Evolutionary conservation across 495 filamentous ascomycete genomes (phyloP).

Genomic region (Penicillium tannophilum): DNA sequence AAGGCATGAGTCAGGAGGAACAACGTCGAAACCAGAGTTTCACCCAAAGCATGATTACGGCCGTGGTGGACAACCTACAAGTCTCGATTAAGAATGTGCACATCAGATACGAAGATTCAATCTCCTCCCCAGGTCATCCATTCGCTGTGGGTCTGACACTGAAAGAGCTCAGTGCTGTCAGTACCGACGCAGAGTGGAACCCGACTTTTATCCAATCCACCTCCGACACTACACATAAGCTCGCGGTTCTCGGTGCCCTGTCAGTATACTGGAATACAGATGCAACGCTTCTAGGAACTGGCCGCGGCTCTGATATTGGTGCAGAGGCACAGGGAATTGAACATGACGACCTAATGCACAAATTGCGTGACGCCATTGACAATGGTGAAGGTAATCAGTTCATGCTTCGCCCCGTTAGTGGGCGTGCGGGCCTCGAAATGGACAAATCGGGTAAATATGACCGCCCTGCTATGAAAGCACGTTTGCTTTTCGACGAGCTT

Average conservation of each 20-base stretch:
- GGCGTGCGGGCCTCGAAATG: slow-evolving; percentile 86
- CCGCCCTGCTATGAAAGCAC: slow-evolving; percentile 85
- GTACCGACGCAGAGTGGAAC: slow-evolving; percentile 89
- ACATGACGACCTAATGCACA: slow-evolving; percentile 73
- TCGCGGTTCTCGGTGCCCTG: slow-evolving; percentile 82
- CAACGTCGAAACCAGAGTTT: slow-evolving; percentile 96
- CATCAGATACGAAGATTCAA: slow-evolving; percentile 95
- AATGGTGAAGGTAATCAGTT: slow-evolving; percentile 80
- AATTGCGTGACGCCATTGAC: slow-evolving; percentile 75
- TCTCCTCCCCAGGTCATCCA: slow-evolving; percentile 90
- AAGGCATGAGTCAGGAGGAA: slow-evolving; percentile 91
- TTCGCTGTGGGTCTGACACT: slow-evolving; percentile 91
- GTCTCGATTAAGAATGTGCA: slow-evolving; percentile 98
- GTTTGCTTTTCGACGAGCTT: slow-evolving; percentile 90
- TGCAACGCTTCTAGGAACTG: slow-evolving; percentile 75
- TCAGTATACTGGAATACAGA: slow-evolving; percentile 99
- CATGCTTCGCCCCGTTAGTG: slow-evolving; percentile 92
- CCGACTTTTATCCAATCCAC: slow-evolving; percentile 93
- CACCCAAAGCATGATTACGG: slow-evolving; percentile 88
- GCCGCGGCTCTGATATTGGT: slow-evolving; percentile 58
- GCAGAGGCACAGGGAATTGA: slow-evolving; percentile 66
- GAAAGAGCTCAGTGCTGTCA: slow-evolving; percentile 93
- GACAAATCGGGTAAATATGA: slow-evolving; percentile 85
- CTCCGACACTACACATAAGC: slow-evolving; percentile 80
- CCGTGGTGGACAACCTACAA: slow-evolving; percentile 96